Evolutionary conservation across 192 early-diverging fungal species (phyloP), one percentile per base, ranked within the genome.

Genomic region (Dispira simplex): DNA sequence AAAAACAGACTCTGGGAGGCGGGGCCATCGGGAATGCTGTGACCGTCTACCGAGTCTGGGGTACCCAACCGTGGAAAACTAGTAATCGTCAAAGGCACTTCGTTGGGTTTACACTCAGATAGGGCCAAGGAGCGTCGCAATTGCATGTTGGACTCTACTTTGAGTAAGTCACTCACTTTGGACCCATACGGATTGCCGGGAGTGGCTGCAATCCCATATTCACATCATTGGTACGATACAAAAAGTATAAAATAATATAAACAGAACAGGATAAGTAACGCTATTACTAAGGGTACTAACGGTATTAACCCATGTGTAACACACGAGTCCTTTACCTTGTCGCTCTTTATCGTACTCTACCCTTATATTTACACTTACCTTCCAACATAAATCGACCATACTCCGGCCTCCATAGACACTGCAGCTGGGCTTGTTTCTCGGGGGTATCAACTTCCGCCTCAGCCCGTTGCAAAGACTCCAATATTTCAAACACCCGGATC

Each of bases 21-120:
- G 55, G 80, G 73, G 14, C 79, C 83, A 45, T 79, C 72, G n/a
- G 84, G 76, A 48, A 84, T 81, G 75, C 84, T 76, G 18, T 92
- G 89, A 6, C 83, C 79, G 28, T 88, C 70, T 45, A 87, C 83
- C 49, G 83, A 83, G 63, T 86, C 81, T 65, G 77, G 79, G 67
- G 79, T 81, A 52, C 96, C 96, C n/a, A 99, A 83, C 47, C 79
- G 81, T 26, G 96, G 96, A 64, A 89, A 99, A 65, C 83, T 90
- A 44, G 90, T 89, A 27, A 99, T 67, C 0, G 92, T 86, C 8
- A 95, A 64, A 4, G 90, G 76, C 12, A 85, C 73, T 66, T 96
- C 89, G 65, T 93, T 78, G 0, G 82, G 78, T 39, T 68, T 67
- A 73, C 94, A 78, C 39, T 78, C 68, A 13, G 74, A 65, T 2